Evolutionary conservation across 2,329 filamentous ascomycete genomes (phyloP), one percentile per base, ranked within the genome.

Genomic region (Penicillium expansum): DNA sequence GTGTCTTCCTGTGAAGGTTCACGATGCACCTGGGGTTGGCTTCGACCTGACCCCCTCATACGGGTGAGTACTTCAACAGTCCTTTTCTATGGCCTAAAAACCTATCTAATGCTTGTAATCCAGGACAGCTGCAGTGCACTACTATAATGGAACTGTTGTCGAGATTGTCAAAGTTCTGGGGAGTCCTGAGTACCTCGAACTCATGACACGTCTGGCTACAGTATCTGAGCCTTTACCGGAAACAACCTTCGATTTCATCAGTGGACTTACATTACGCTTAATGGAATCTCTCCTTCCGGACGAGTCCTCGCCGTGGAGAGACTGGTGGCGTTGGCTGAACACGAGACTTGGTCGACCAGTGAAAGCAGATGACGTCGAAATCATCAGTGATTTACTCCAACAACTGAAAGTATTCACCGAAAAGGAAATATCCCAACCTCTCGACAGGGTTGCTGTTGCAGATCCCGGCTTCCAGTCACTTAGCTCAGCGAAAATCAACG

Each of bases 391-490:
- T 7, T 56, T 61, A 42, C 59, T 61, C 20, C 43, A 39, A 33
- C 2, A 45, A 54, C n/a, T 61, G n/a, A 30, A 59, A 45, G 7
- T 37, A 20, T 22, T 27, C 29, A 55, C 59, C 16, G 50, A 59
- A 35, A 54, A 37, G 1, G 11, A 32, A 41, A 49, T 59, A 3
- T 54, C 37, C 33, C 47, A 59, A 14, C 5, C 38, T 27, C 49
- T 61, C 14, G 54, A 55, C n/a, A 57, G 53, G 2, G 50, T 61
- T 51, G 59, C 59, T 7, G 35, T 61, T 44, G 38, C 50, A n/a
- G 48, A 55, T n/a, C 59, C 56, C 14, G 56, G 56, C 39, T 43
- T 61, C 16, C 24, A 24, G 2, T 48, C 48, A 1, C 29, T 61
- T 4, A 44, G 11, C 22, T 1, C 29, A 41, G 18, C 4, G 30